phyloP scores from a whole-genome alignment of 768 basidiomycete genomes.

The Wakefieldia striispora region DNA sequence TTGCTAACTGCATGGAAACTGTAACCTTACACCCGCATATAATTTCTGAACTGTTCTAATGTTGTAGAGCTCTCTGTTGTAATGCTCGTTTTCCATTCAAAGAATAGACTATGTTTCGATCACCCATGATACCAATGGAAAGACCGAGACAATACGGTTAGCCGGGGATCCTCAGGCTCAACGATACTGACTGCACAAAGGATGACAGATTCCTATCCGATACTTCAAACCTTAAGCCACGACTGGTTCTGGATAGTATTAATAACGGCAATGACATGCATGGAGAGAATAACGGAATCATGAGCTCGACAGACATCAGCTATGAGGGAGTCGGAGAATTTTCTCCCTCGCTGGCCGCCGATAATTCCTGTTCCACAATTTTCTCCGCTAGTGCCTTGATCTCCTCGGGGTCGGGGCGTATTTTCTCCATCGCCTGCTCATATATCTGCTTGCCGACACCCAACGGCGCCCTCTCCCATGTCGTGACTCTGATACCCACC shows the following conservation, averaged over 20 bases:
- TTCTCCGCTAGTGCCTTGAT: constrained; percentile 41
- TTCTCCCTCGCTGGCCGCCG: constrained; percentile 7
- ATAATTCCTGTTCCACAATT: constrained; percentile 37
- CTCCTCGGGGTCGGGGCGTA: constrained; percentile 33
- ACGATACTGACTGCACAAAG: too few species aligned
- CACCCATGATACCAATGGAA: neutral
- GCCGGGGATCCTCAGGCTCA: too few species aligned
- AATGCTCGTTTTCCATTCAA: neutral
- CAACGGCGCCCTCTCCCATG: constrained; percentile 67
- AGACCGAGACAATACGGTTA: too few species aligned
- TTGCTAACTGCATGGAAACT: constrained; percentile 13
- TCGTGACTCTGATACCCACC: constrained; percentile 81
- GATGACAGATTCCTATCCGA: too few species aligned
- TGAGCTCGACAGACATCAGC: neutral
- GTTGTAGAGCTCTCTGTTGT: constrained; percentile 1
- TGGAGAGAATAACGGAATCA: neutral
- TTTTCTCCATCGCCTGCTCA: constrained; percentile 34
- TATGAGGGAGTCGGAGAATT: neutral
- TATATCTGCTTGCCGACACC: constrained; percentile 45
- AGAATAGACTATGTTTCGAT: neutral
- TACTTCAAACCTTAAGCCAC: neutral
- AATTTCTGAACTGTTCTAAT: constrained; percentile 1
- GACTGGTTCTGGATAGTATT: constrained; percentile 6
- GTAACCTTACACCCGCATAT: neutral
- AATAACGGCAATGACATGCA: constrained; percentile 6